Base-by-base conservation (phyloP, 371 early-diverging fungal species). In the Basidiobolus heterosporus region DNA sequence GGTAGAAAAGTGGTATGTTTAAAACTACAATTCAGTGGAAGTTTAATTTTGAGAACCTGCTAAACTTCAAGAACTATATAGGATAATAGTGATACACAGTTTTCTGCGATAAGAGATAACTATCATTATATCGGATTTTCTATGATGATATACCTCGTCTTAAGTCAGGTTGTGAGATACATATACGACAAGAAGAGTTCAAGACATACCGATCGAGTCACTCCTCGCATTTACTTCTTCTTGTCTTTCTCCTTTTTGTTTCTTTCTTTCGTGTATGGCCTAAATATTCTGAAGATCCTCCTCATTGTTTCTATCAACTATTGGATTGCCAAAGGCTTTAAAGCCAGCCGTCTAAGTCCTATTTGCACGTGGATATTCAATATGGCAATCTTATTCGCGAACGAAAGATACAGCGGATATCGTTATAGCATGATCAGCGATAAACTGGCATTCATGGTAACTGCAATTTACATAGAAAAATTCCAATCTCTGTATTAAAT, bases 51-150 rank as follows among this genome's bases (percentile, higher is more conserved):
- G n/a, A n/a, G n/a, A n/a, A n/a, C n/a, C n/a, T n/a, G n/a, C n/a
- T n/a, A n/a, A n/a, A 38, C 14, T 18, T 35, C 8, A 38, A 20
- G 11, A 19, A 9, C 38, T 16, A 9, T 50, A 21, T 56, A 70
- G 63, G 94, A 93, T 55, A 78, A 87, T 57, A 82, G 81, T 44
- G 94, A 94, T 58, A 65, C 65, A 1, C 94, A 94, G 56, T 91
- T 83, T 60, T 55, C 69, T 9, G 65, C 67, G 20, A 90, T 94
- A 51, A 70, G 94, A 5, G 66, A 77, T 51, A 73, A 86, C 61
- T 52, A 88, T 49, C 77, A 75, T 2, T 51, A 66, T 14, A 69
- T 91, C 3, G 42, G 68, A 2, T 52, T 60, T 3, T 73, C 79
- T 5, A 62, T 74, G 36, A 13, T 69, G 7, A 45, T 60, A 1